Conservation (phyloP, 2,329 filamentous ascomycete species). For the Fulvia fulva region DNA sequence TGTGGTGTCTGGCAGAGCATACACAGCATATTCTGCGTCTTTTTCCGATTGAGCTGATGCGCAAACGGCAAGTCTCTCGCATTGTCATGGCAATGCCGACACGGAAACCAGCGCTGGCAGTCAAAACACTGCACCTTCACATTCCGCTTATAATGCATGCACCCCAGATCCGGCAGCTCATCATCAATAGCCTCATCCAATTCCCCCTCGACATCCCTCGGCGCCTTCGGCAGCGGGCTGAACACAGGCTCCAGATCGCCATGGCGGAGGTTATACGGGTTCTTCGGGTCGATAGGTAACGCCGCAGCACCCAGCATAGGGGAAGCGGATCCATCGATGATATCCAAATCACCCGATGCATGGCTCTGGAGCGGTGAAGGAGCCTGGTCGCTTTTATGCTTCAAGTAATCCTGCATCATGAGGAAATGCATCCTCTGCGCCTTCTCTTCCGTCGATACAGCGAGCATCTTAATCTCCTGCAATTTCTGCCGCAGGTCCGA, state of each 20-base stretch:
- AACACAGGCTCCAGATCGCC: conserved; percentile 34
- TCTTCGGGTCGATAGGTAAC: conserved; percentile 29
- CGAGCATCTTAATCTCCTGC: conserved; percentile 45
- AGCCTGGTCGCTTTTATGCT: conserved; percentile 15
- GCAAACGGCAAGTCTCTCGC: conserved; percentile 54
- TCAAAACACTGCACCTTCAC: conserved; percentile 92
- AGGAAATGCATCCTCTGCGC: conserved; percentile 47
- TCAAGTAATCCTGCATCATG: conserved; percentile 47
- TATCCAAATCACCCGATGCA: conserved; percentile 7
- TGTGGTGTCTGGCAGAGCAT: conserved; percentile 91
- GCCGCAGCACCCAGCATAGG: conserved; percentile 16
- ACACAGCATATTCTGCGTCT: conserved; percentile 93
- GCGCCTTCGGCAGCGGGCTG: conserved; percentile 28
- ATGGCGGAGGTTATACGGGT: conserved; percentile 34
- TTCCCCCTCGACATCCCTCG: conserved; percentile 36
- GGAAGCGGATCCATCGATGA: conserved; percentile 6
- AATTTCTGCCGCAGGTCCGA: conserved; percentile 44
- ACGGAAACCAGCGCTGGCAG: conserved; percentile 90
- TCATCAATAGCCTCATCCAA: conserved; percentile 40
- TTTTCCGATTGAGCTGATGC: conserved; percentile 65
- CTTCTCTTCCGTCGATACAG: conserved; percentile 45
- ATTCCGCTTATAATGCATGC: conserved; percentile 89
- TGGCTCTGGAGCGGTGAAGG: neutral
- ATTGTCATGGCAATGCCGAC: conserved; percentile 92
- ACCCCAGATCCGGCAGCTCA: conserved; percentile 60